A percentile compares a stretch with the other conserved stretches of the same genome.
Conservation (phyloP, 768 basidiomycete species). For the Saitozyma podzolica region DNA sequence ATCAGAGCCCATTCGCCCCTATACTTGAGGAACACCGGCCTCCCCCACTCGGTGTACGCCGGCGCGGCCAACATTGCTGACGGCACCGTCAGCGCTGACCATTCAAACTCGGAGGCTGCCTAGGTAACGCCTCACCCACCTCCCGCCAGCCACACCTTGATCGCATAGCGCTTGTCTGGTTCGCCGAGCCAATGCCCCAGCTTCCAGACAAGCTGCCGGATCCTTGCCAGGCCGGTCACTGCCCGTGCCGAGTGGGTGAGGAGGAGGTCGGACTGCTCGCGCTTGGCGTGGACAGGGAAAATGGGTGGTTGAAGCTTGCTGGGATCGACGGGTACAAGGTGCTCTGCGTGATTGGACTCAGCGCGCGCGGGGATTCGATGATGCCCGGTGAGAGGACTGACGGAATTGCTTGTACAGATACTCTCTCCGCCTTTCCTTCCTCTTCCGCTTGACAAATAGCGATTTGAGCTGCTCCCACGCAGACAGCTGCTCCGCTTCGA, state of each 20-base stretch:
- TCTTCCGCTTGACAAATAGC: conserved; percentile 10
- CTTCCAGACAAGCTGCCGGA: conserved; percentile 73
- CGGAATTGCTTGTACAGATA: conserved; percentile 48
- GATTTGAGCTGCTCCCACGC: conserved; percentile 31
- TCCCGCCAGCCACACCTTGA: conserved; percentile 67
- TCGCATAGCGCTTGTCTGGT: conserved; percentile 77
- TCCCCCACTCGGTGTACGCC: conserved; percentile 77
- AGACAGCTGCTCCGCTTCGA: conserved; percentile 20
- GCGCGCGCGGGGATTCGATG: neutral
- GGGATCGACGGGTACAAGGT: conserved; percentile 52
- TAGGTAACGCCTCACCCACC: conserved; percentile 26
- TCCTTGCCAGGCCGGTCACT: conserved; percentile 64
- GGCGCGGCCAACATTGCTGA: conserved; percentile 79
- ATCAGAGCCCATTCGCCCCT: conserved; percentile 96
- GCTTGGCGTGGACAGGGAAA: conserved; percentile 78
- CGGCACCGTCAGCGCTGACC: neutral
- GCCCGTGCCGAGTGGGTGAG: conserved; percentile 57
- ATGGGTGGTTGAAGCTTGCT: conserved; percentile 59
- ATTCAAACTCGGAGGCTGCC: neutral
- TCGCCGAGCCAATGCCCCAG: conserved; percentile 67
- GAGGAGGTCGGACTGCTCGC: conserved; percentile 42
- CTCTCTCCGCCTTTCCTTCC: conserved; percentile 10
- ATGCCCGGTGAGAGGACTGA: conserved; percentile 16
- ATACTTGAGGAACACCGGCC: conserved; percentile 75
- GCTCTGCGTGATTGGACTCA: conserved; percentile 27